Evolutionary conservation across 2,329 filamentous ascomycete genomes (phyloP).

Genomic region (Talaromyces sp.): DNA sequence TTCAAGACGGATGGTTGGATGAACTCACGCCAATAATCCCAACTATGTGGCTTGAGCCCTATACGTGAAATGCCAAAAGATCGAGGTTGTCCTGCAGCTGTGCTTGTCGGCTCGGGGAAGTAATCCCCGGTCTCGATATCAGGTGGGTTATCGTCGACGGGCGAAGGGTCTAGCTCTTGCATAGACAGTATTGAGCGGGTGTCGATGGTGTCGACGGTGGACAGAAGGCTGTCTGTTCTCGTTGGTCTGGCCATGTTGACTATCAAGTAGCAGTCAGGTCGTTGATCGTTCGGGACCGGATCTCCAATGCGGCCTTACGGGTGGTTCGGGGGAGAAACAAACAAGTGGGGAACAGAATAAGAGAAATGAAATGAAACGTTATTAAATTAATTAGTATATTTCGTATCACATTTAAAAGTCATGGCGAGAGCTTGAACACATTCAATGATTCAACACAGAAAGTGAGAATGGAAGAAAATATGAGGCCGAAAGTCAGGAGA

Average conservation of each 20-base stretch:
- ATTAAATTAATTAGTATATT: neutral
- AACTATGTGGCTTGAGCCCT: conserved; percentile 66
- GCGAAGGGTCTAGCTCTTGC: conserved; percentile 75
- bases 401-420: neutral
- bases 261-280: neutral
- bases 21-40: conserved; percentile 70
- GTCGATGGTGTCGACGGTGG: conserved; percentile 30
- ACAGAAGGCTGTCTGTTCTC: conserved; percentile 16
- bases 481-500: neutral
- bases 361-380: neutral
- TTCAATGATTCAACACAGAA: neutral
- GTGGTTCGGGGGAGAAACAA: neutral
- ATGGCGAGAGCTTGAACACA: neutral
- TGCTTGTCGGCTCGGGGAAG: conserved; percentile 28
- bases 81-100: conserved; percentile 13
- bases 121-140: conserved; percentile 53
- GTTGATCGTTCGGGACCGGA: neutral
- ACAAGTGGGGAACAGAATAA: neutral
- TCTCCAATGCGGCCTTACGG: neutral
- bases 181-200: conserved; percentile 60
- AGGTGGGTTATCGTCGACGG: conserved; percentile 59
- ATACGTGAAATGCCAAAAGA: conserved; percentile 27
- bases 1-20: too few species aligned
- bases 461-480: neutral
- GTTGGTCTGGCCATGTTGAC: conserved; percentile 12